Evolutionary conservation across 352 stramenopile genomes (phyloP).

Genomic region (Globisporangium yorkense): DNA sequence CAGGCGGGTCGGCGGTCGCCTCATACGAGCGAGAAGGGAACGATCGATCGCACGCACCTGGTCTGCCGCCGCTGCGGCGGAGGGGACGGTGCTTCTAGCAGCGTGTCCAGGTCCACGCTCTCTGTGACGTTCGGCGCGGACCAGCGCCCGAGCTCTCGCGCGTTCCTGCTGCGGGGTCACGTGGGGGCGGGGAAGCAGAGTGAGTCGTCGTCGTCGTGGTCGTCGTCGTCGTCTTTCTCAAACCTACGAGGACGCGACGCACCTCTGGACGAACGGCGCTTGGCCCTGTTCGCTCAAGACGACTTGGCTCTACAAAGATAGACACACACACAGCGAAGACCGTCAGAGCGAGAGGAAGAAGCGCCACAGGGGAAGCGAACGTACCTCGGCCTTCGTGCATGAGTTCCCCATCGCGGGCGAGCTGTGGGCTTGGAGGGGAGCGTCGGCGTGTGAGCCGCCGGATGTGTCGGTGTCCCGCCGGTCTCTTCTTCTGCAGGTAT

Average conservation of each 20-base stretch:
- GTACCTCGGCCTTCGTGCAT: slow-evolving; percentile 53
- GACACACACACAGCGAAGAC: neutral
- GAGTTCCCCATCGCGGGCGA: slow-evolving; percentile 49
- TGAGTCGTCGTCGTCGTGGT: neutral
- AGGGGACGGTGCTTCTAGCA: slow-evolving; percentile 69
- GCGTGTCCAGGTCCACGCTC: slow-evolving; percentile 73
- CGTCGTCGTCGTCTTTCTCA: no score
- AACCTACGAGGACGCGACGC: neutral
- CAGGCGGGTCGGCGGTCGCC: neutral
- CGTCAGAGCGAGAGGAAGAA: neutral
- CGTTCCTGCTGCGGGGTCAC: slow-evolving; percentile 6
- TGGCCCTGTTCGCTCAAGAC: slow-evolving; percentile 45
- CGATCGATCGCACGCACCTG: slow-evolving; percentile 27
- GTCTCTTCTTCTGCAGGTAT: neutral
- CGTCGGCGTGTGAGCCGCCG: neutral
- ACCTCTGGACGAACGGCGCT: neutral
- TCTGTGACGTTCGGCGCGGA: slow-evolving; percentile 55
- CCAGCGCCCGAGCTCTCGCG: slow-evolving; percentile 47
- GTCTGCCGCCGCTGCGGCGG: slow-evolving; percentile 29
- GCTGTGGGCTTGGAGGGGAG: neutral
- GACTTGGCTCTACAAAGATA: slow-evolving; percentile 41
- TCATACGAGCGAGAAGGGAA: neutral
- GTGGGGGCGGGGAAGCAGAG: slow-evolving; percentile 1
- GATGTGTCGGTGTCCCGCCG: neutral
- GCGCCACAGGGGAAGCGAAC: neutral